Base-by-base conservation (phyloP, 441 rosid genomes). In the Flueggea neowawraea region DNA sequence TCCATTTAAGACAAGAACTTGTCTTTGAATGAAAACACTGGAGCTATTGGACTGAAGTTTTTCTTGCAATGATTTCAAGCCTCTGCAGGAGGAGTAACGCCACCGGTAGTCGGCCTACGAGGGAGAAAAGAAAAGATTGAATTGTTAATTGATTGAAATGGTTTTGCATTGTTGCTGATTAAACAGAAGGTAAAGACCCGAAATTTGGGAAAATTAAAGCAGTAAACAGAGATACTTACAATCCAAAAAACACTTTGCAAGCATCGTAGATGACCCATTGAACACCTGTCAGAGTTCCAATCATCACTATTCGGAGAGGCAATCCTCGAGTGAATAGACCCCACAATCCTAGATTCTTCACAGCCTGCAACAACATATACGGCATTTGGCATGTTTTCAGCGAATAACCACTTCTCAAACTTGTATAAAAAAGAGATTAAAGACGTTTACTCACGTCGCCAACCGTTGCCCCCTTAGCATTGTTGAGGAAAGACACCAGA, bases 311-410 rank as follows among this genome's bases (percentile, higher is more conserved):
- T 52, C 99, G 90, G 11, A 91, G 96, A 65, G 99, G 99, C 79
- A 95, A 98, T 8, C 98, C 99, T 31, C 99, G 92, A 14, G 99
- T 91, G 62, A 88, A 89, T 10, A 95, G 87, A 58, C 99, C 99
- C 96, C 72, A 62, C 73, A 78, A 14, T 28, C 99, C 98, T 6
- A 95, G 62, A 81, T 88, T 84, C 82, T 85, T 89, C 73, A 95
- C 83, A 12, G 99, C 99, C 99, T 95, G 90, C 68, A 76, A 15
- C 65, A 22, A 73, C 87, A 11, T 14, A 22, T 22, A 22, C 2
- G 28, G 28, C 50, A 47, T 47, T 47, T 10, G 1, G 14, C 5
- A 6, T 47, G 50, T 11, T 47, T 47, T 47, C n/a, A 22, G 2
- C 28, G 28, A 22, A 22, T 22, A 22, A 22, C 28, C 2, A 22